phyloP scores from a whole-genome alignment of 768 basidiomycete genomes.

The Leccinum uliginosum region DNA sequence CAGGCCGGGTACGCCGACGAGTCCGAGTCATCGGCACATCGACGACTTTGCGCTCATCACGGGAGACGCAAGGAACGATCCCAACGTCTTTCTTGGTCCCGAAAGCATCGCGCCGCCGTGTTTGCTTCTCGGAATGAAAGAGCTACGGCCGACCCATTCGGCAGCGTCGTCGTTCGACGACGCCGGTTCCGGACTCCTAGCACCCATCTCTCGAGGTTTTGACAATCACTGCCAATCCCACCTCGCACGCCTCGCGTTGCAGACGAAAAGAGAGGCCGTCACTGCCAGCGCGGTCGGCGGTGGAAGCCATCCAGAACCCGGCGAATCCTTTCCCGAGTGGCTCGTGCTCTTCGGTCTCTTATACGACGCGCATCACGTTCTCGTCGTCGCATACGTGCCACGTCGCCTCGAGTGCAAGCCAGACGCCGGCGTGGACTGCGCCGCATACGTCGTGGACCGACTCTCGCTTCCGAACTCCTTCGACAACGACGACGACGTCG shows the following conservation, averaged over 20 bases:
- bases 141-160: neutral
- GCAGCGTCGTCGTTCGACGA: neutral
- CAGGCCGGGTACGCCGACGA: neutral
- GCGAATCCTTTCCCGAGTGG: slow-evolving; percentile 23
- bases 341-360: slow-evolving; percentile 22
- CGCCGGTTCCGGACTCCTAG: neutral
- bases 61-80: neutral
- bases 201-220: slow-evolving; percentile 14
- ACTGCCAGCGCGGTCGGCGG: neutral
- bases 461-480: slow-evolving; percentile 8
- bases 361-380: slow-evolving; percentile 15
- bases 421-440: slow-evolving; percentile 6
- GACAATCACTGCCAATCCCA: slow-evolving; percentile 5
- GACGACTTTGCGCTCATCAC: slow-evolving; percentile 16
- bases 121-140: slow-evolving; percentile 20
- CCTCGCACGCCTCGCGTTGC: slow-evolving; percentile 11
- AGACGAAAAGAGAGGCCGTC: neutral
- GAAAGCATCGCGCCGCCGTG: neutral
- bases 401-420: neutral
- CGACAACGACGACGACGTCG: no score
- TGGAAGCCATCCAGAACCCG: neutral
- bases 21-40: neutral
- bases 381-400: slow-evolving; percentile 22
- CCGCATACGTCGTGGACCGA: slow-evolving; percentile 21
- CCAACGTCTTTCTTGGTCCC: neutral